Base-by-base conservation (phyloP, 495 filamentous ascomycete genomes). In the Xylaria nigripes region DNA sequence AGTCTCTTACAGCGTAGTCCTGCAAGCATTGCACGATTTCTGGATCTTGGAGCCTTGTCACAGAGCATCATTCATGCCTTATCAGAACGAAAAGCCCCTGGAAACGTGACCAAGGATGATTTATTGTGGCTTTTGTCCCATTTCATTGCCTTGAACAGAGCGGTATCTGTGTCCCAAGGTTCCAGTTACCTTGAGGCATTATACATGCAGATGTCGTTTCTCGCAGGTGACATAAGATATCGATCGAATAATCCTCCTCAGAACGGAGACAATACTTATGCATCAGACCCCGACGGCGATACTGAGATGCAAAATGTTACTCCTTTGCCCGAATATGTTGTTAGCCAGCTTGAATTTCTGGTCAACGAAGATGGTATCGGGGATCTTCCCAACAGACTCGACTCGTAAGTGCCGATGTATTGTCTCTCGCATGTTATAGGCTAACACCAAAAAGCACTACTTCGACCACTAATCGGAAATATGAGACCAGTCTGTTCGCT, bases 91-190 rank as follows among this genome's bases (percentile, higher is more conserved):
- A 36, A 50, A 2, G 24, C 25, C 19, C 27, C 44, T 41, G 16
- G 36, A 46, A 47, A 8, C 16, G 13, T 55, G 21, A 68, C 70
- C 46, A 61, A 64, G 10, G 61, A 70, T 34, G 63, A 64, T 21
- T 75, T 77, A 15, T 70, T 90, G 19, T 94, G 90, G 86, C 74
- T 98, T 19, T 70, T 96, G 45, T 78, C 86, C 19, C 86, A 95
- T 63, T 82, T 90, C 54, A 86, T 96, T 46, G 87, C 79, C 59
- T 80, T 95, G 43, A 81, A 86, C 57, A 77, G 80, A 32, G 66
- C 71, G 49, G 55, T 70, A 12, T 69, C 78, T 13, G 61, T 54
- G 6, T 53, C 62, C 13, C 58, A 61, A 47, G 78, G 84, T 56
- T 73, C 81, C 30, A 77, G 76, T 43, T 87, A 85, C 62, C 72